These are phyloP conservation scores for Annulohypoxylon bovei DNA, from an alignment of 495 filamentous ascomycete genomes.

Conservation along the genomic window DNA sequence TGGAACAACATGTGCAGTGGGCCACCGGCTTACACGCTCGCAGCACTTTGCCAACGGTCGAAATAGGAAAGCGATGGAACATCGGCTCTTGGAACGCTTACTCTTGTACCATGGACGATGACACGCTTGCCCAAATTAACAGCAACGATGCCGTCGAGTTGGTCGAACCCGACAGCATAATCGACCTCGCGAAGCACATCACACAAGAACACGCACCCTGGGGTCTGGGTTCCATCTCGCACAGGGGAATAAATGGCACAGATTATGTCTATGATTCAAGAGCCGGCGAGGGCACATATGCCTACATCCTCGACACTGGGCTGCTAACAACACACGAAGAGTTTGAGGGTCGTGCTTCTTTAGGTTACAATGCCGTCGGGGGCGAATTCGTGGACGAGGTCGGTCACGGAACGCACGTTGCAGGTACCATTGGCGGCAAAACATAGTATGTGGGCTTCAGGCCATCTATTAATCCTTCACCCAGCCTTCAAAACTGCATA, in stretches of 20 bases:
- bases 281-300: conserved; percentile 64
- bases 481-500: neutral
- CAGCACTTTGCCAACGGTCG: conserved; percentile 47
- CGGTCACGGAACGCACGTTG: conserved; percentile 73
- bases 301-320: conserved; percentile 68
- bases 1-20: conserved; percentile 51
- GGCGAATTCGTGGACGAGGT: conserved; percentile 55
- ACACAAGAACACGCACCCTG: conserved; percentile 62
- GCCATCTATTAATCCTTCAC: neutral
- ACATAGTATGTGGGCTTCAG: conserved; percentile 25
- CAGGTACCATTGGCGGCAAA: conserved; percentile 66
- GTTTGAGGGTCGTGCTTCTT: conserved; percentile 63
- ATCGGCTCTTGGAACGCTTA: conserved; percentile 55
- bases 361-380: conserved; percentile 64
- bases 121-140: conserved; percentile 49
- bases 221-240: conserved; percentile 68
- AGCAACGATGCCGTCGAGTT: conserved; percentile 51
- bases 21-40: conserved; percentile 44
- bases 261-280: conserved; percentile 66
- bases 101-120: conserved; percentile 50
- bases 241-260: conserved; percentile 53
- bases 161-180: conserved; percentile 25
- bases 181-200: conserved; percentile 41
- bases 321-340: conserved; percentile 62
- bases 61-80: conserved; percentile 49